Base-by-base conservation (phyloP, 2,329 filamentous ascomycete species). In the Colletotrichum liriopes region DNA sequence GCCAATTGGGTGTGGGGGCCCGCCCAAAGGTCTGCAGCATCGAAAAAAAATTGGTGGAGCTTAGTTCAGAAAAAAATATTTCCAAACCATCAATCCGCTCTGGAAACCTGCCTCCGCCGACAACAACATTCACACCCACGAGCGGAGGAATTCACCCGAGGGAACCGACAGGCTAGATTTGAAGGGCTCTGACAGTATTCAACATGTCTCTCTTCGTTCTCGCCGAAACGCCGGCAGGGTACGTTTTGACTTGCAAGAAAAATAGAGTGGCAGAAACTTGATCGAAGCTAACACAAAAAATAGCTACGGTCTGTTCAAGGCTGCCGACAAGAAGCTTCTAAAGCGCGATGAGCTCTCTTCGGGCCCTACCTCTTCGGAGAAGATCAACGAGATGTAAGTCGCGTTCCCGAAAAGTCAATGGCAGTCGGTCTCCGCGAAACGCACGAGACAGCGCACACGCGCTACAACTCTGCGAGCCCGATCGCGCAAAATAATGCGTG, bases 301-400 rank as follows among this genome's bases (percentile, higher is more conserved):
- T 62, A 97, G 96, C 83, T 98, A 98, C 87, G 96, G 95, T 84
- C 91, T 99, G 83, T 95, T 99, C 88, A 98, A 99, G 89, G 93
- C 96, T 78, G 94, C 95, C 84, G 96, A 98, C 90, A 98, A 98
- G 91, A 98, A 98, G 88, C 90, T 98, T 72, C 88, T 99, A 76
- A 96, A 97, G 84, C 92, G 93, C 80, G 93, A 96, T 84, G 92
- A 95, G 80, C 85, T 97, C 75, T 89, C 90, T 65, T 88, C 91
- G 75, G 92, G 96, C 82, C 88, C 95, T 74, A 89, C 91, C 76
- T 93, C 93, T 72, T 92, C 94, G 45, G 95, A 98, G 83, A 93
- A 93, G 78, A 90, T 97, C 75, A 94, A 94, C 78, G 93, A 93
- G 78, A 90, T 97, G 93, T 96, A 87, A 88, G 93, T 89, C 51